Evolutionary conservation across 2,329 filamentous ascomycete genomes (phyloP).

Genomic region (Apiospora hydei): DNA sequence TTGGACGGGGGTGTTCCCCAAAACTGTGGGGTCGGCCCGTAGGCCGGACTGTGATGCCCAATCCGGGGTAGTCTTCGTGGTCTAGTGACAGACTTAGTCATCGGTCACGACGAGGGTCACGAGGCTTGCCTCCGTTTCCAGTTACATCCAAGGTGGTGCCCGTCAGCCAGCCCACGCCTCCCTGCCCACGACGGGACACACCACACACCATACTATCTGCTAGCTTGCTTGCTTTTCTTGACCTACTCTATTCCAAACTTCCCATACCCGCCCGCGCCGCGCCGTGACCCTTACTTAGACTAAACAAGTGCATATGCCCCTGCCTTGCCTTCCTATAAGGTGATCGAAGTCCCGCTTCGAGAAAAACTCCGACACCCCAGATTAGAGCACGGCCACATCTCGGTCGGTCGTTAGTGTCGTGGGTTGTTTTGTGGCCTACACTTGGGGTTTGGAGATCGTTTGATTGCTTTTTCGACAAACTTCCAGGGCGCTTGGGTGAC

Average conservation of each 20-base stretch:
- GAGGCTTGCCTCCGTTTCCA: background rate
- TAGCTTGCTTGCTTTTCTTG: background rate
- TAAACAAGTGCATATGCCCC: background rate
- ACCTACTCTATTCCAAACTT: background rate
- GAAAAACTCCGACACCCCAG: slow-evolving; percentile 16
- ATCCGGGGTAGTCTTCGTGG: background rate
- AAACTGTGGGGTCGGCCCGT: slow-evolving; percentile 16
- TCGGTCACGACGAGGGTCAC: background rate
- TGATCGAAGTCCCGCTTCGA: background rate
- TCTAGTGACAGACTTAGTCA: background rate
- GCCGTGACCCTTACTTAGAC: background rate
- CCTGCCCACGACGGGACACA: background rate
- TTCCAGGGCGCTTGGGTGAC: background rate
- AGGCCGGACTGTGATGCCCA: background rate
- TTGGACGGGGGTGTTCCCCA: background rate
- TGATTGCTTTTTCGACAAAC: background rate
- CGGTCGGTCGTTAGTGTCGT: slow-evolving; percentile 6
- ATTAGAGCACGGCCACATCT: slow-evolving; percentile 8
- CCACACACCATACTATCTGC: background rate
- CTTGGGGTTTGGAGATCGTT: background rate
- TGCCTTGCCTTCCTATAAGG: background rate
- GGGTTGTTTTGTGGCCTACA: background rate
- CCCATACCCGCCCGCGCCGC: background rate
- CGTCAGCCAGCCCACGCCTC: background rate
- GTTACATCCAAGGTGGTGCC: slow-evolving; percentile 8